These are phyloP conservation scores for Malus orientalis DNA, from an alignment of 306 rosid genomes.

Conservation along the genomic window DNA sequence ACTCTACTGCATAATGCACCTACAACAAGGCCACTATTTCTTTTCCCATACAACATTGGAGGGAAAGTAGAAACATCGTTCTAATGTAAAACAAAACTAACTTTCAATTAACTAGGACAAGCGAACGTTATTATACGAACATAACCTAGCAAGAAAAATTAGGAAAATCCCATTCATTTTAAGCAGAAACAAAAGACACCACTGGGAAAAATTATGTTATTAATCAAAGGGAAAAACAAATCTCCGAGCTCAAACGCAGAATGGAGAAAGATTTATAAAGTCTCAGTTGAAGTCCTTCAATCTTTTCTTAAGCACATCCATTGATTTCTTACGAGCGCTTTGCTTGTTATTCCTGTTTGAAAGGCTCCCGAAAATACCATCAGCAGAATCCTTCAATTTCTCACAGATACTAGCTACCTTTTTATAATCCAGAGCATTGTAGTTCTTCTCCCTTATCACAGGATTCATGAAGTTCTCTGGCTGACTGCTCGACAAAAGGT, in stretches of 20 bases:
- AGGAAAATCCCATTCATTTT: neutral
- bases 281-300: slow-evolving; percentile 76
- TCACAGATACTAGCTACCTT: slow-evolving; percentile 72
- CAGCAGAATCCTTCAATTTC: slow-evolving; percentile 77
- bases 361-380: slow-evolving; percentile 83
- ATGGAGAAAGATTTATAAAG: slow-evolving; percentile 16
- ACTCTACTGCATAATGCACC: neutral
- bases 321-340: slow-evolving; percentile 78
- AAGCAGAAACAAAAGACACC: slow-evolving; percentile 8
- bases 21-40: neutral
- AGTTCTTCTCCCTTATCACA: slow-evolving; percentile 77
- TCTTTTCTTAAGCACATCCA: slow-evolving; percentile 76
- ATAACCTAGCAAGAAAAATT: slow-evolving; percentile 1
- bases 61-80: neutral
- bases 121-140: neutral
- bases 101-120: neutral
- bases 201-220: neutral
- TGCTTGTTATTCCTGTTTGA: slow-evolving; percentile 65
- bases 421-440: slow-evolving; percentile 73
- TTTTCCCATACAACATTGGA: neutral
- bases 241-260: slow-evolving; percentile 31
- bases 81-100: neutral
- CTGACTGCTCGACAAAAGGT: slow-evolving; percentile 80
- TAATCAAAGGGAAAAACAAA: neutral
- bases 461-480: slow-evolving; percentile 99